Percentiles rank a stretch among this genome's conserved stretches.
Conservation (phyloP, 768 basidiomycete species). For the Leccinum variicolor region DNA sequence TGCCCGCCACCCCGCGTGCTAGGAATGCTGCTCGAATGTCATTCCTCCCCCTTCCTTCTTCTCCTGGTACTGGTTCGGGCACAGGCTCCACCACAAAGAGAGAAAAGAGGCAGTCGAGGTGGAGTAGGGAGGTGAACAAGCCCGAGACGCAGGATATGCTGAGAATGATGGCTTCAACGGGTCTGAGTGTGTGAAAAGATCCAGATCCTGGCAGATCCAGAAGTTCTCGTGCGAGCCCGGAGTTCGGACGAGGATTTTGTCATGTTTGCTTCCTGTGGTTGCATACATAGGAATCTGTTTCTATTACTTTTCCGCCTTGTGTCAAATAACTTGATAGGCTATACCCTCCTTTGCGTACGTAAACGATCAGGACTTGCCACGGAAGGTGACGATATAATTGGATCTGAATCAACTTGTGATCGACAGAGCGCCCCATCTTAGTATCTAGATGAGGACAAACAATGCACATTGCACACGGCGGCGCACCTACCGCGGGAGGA, state of each 20-base stretch:
- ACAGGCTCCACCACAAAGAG: neutral
- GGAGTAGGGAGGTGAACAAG: constrained; percentile 16
- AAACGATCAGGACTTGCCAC: neutral
- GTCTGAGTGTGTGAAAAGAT: neutral
- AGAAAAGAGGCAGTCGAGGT: constrained; percentile 16
- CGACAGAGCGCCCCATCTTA: neutral
- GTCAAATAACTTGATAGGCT: too few relatives aligned
- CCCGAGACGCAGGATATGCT: constrained; percentile 24
- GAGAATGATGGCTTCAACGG: constrained; percentile 4
- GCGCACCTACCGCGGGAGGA: too few relatives aligned
- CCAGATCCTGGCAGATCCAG: neutral
- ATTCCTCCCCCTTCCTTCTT: neutral
- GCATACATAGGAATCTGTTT: neutral
- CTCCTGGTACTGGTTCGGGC: neutral
- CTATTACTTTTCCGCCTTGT: neutral
- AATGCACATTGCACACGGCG: too few relatives aligned
- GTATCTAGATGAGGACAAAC: too few relatives aligned
- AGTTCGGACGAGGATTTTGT: neutral
- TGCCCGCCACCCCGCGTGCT: constrained; percentile 6
- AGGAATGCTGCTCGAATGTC: neutral
- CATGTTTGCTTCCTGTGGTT: neutral
- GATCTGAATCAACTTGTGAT: neutral
- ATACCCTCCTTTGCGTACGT: neutral
- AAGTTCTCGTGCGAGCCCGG: neutral
- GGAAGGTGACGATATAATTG: neutral